phyloP scores from a whole-genome alignment of 139 green algal genomes.

The Chlamydomonas sp. region DNA sequence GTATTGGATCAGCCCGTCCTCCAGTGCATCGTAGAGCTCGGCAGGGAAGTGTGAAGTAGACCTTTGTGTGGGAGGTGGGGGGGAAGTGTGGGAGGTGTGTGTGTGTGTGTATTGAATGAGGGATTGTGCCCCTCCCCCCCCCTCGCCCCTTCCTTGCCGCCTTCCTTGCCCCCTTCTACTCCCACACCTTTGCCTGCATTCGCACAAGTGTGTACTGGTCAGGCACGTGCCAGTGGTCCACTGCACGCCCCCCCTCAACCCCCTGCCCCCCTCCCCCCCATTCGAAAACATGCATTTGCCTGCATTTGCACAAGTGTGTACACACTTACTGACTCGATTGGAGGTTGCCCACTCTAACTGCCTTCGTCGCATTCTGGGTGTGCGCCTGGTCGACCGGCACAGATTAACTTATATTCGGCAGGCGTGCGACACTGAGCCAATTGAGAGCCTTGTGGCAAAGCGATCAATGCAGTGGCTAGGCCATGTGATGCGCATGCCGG shows the following conservation, averaged over 20 bases:
- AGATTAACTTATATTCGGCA: too few relatives aligned
- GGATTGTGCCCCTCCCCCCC: background rate
- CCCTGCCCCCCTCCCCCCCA: background rate
- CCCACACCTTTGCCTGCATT: too few relatives aligned
- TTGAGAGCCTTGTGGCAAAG: too few relatives aligned
- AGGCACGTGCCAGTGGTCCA: conserved; percentile 43
- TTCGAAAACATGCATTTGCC: too few relatives aligned
- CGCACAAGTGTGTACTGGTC: conserved; percentile 71
- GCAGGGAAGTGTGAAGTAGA: background rate
- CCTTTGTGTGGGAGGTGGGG: background rate
- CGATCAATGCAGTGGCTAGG: too few relatives aligned
- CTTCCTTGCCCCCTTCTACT: background rate
- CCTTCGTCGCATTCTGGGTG: too few relatives aligned
- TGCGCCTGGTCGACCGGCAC: too few relatives aligned
- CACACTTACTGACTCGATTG: background rate
- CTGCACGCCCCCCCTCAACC: background rate
- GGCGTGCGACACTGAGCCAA: too few relatives aligned
- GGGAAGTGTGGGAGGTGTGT: background rate
- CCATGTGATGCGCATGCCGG: too few relatives aligned
- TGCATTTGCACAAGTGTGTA: conserved; percentile 68
- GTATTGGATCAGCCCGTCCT: background rate
- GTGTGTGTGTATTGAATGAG: background rate
- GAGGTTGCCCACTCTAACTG: too few relatives aligned
- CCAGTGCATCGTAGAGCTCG: background rate
- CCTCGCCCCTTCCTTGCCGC: background rate